Evolutionary conservation across 106 monocot species (phyloP).

Genomic region (Dendrobium chrysotoxum): DNA sequence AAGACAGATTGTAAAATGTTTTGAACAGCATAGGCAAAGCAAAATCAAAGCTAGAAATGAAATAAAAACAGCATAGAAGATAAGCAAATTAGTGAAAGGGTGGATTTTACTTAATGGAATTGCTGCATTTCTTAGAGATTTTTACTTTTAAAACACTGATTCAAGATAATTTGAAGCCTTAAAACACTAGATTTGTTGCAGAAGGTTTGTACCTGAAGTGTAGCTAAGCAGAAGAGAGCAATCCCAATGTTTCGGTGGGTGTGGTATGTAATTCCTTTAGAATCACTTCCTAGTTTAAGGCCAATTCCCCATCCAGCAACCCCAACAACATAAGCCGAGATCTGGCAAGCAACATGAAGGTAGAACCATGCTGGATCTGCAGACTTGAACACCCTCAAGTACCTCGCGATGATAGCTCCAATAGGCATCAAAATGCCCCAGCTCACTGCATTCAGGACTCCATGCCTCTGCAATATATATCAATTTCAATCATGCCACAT

Average conservation of each 20-base stretch:
- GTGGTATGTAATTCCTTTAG: conserved; percentile 47
- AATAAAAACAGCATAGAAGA: not conserved
- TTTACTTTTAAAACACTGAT: no score
- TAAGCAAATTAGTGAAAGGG: not conserved
- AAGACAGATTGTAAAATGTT: no score
- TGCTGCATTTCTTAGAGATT: no score
- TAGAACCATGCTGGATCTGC: conserved; percentile 89
- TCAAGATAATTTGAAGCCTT: no score
- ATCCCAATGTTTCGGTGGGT: conserved; percentile 62
- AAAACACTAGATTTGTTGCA: not conserved
- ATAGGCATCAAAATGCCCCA: conserved; percentile 83
- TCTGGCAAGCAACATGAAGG: conserved; percentile 66
- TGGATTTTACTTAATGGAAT: no score
- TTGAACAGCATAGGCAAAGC: no score
- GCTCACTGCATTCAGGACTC: conserved; percentile 68
- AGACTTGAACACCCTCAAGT: conserved; percentile 59
- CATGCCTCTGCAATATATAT: conserved; percentile 51
- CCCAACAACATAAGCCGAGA: conserved; percentile 60
- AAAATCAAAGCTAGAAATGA: not conserved
- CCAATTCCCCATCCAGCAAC: conserved; percentile 81
- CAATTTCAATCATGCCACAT: not conserved
- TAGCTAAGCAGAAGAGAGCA: conserved; percentile 69
- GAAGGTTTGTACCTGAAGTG: conserved; percentile 51
- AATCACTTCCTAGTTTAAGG: conserved; percentile 73
- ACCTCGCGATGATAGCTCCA: conserved; percentile 64